A percentile compares a stretch with the other conserved stretches of the same genome.
phyloP scores from a whole-genome alignment of 2,329 filamentous ascomycete species.

The Trichoderma atrobrunneum region DNA sequence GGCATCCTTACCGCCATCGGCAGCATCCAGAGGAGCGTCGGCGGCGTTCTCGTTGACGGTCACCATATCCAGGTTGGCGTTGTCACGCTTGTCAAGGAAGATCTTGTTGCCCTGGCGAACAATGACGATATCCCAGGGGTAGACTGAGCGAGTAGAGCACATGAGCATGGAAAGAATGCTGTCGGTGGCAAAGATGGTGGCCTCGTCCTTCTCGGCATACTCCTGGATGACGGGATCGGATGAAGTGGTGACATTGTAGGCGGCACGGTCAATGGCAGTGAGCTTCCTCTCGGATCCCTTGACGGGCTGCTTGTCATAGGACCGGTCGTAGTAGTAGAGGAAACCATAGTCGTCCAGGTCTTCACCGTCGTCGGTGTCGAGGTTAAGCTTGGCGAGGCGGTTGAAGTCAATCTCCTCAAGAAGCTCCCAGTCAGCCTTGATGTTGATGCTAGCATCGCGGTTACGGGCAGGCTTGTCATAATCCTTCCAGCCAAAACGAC shows the following conservation, averaged over 20 bases:
- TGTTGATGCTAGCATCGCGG: conserved; percentile 92
- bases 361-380: conserved; percentile 92
- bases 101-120: conserved; percentile 91
- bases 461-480: conserved; percentile 97
- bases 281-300: conserved; percentile 87
- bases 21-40: conserved; percentile 86
- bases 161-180: conserved; percentile 98
- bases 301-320: conserved; percentile 89
- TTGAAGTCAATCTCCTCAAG: conserved; percentile 99
- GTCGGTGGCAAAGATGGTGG: conserved; percentile 94
- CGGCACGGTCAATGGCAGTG: conserved; percentile 84
- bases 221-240: conserved; percentile 97
- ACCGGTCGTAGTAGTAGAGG: conserved; percentile 96
- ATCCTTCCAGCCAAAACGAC: conserved; percentile 97
- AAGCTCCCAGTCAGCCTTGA: conserved; percentile 93
- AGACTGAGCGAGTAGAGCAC: conserved; percentile 94
- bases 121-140: conserved; percentile 98
- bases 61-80: conserved; percentile 91
- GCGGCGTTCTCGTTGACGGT: conserved; percentile 99
- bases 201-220: conserved; percentile 91
- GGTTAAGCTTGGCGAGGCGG: conserved; percentile 89
- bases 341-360: conserved; percentile 95
- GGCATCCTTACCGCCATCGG: conserved; percentile 87
- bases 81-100: conserved; percentile 98
- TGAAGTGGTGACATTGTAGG: conserved; percentile 97